Percentiles rank a stretch among this genome's conserved stretches.
Conservation (phyloP, 2,329 filamentous ascomycete species). For the Xylariaceae sp. region DNA sequence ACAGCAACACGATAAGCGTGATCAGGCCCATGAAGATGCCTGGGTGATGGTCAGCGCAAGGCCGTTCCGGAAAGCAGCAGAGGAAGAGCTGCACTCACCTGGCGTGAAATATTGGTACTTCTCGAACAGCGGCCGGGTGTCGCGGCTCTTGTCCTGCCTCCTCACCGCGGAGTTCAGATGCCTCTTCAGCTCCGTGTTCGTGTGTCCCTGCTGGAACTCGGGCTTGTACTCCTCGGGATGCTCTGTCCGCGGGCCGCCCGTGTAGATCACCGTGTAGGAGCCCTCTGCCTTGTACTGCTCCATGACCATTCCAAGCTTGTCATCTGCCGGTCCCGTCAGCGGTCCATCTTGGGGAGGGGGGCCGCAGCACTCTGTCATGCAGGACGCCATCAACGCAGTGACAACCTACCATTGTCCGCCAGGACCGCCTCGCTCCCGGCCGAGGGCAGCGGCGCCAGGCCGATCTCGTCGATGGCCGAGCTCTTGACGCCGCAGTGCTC, state of each 20-base stretch:
- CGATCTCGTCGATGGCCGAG: slow-evolving; percentile 32
- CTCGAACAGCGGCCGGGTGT: slow-evolving; percentile 63
- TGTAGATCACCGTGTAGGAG: slow-evolving; percentile 69
- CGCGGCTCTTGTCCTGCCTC: slow-evolving; percentile 33
- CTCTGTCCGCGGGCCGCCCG: slow-evolving; percentile 49
- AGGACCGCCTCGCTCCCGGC: slow-evolving; percentile 37
- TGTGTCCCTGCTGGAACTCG: slow-evolving; percentile 47
- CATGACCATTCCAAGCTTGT: slow-evolving; percentile 43
- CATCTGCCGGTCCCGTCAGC: slow-evolving; percentile 30
- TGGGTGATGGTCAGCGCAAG: slow-evolving; percentile 27
- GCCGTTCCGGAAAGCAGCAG: background rate
- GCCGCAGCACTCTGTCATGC: too few relatives aligned
- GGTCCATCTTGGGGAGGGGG: too few relatives aligned
- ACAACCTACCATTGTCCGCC: slow-evolving; percentile 40
- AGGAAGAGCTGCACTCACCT: slow-evolving; percentile 43
- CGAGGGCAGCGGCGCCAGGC: slow-evolving; percentile 32
- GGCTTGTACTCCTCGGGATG: slow-evolving; percentile 54
- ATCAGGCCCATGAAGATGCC: slow-evolving; percentile 85
- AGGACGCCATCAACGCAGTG: too few relatives aligned
- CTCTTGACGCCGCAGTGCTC: slow-evolving; percentile 36
- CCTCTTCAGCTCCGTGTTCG: slow-evolving; percentile 71
- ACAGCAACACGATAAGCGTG: slow-evolving; percentile 61
- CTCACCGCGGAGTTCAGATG: slow-evolving; percentile 25
- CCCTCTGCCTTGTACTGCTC: slow-evolving; percentile 29
- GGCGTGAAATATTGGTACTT: slow-evolving; percentile 93